phyloP scores from a whole-genome alignment of 1,284 basidiomycete species.

The Ustilago xerochloae region DNA sequence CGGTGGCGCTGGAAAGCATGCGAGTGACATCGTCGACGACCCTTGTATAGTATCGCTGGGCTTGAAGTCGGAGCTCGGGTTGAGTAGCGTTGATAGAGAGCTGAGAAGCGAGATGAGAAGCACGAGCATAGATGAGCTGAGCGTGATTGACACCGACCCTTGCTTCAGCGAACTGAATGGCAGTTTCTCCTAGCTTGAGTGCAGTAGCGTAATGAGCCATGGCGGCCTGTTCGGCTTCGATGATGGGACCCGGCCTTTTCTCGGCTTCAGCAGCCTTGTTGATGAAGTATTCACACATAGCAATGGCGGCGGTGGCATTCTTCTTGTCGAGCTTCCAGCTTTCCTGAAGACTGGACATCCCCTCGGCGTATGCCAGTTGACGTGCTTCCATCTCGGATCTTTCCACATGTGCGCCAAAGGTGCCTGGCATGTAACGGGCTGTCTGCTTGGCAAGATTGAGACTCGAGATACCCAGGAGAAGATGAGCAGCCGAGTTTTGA shows the following conservation, averaged over 20 bases:
- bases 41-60: slow-evolving; percentile 59
- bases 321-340: slow-evolving; percentile 66
- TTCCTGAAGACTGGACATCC: slow-evolving; percentile 55
- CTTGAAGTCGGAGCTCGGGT: slow-evolving; percentile 50
- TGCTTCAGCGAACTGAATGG: slow-evolving; percentile 65
- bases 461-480: slow-evolving; percentile 63
- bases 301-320: slow-evolving; percentile 63
- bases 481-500: slow-evolving; percentile 47
- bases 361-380: slow-evolving; percentile 60
- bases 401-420: slow-evolving; percentile 55
- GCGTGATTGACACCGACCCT: slow-evolving; percentile 57
- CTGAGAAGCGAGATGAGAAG: slow-evolving; percentile 58
- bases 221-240: slow-evolving; percentile 33
- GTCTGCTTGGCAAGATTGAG: slow-evolving; percentile 59
- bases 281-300: slow-evolving; percentile 59
- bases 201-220: slow-evolving; percentile 55
- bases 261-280: slow-evolving; percentile 47
- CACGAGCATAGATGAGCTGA: slow-evolving; percentile 60
- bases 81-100: slow-evolving; percentile 49
- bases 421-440: slow-evolving; percentile 45
- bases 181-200: slow-evolving; percentile 66
- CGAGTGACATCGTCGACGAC: slow-evolving; percentile 58
- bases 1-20: slow-evolving; percentile 17
- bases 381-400: slow-evolving; percentile 58
- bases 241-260: slow-evolving; percentile 14